Conservation (phyloP, 176 grass and related monocot genomes). For the Carex myosuroides region DNA sequence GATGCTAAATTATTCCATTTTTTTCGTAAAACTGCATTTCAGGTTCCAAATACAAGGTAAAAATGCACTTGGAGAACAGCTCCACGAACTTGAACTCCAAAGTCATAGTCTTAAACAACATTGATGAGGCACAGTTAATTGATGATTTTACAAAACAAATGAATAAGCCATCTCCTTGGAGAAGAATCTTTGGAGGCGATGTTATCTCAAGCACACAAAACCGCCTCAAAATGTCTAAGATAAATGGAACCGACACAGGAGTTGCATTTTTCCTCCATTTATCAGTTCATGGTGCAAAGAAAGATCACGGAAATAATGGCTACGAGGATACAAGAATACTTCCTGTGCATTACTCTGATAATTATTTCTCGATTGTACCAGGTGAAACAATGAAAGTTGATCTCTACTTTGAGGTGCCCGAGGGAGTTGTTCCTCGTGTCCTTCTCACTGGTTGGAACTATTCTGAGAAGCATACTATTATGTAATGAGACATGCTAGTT, state of each 20-base stretch:
- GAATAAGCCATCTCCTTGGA: slow-evolving; percentile 27
- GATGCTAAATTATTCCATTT: slow-evolving; percentile 3
- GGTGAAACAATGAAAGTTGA: slow-evolving; percentile 56
- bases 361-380: slow-evolving; percentile 71
- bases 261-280: slow-evolving; percentile 87
- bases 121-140: background rate
- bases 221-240: slow-evolving; percentile 20
- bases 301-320: slow-evolving; percentile 17
- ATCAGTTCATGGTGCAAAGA: slow-evolving; percentile 58
- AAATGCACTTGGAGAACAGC: slow-evolving; percentile 57
- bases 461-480: slow-evolving; percentile 33
- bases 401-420: slow-evolving; percentile 62
- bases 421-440: slow-evolving; percentile 43
- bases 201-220: slow-evolving; percentile 9
- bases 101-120: background rate
- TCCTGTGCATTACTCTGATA: slow-evolving; percentile 87
- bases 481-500: slow-evolving; percentile 21
- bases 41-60: slow-evolving; percentile 45
- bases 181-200: slow-evolving; percentile 31
- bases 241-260: slow-evolving; percentile 53
- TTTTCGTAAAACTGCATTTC: background rate
- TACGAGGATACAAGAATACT: slow-evolving; percentile 83
- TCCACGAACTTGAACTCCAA: slow-evolving; percentile 40
- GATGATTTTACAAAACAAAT: slow-evolving; percentile 4
- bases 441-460: slow-evolving; percentile 77